phyloP scores from a whole-genome alignment of 2,329 filamentous ascomycete species.

The Calonectria honghensis region DNA sequence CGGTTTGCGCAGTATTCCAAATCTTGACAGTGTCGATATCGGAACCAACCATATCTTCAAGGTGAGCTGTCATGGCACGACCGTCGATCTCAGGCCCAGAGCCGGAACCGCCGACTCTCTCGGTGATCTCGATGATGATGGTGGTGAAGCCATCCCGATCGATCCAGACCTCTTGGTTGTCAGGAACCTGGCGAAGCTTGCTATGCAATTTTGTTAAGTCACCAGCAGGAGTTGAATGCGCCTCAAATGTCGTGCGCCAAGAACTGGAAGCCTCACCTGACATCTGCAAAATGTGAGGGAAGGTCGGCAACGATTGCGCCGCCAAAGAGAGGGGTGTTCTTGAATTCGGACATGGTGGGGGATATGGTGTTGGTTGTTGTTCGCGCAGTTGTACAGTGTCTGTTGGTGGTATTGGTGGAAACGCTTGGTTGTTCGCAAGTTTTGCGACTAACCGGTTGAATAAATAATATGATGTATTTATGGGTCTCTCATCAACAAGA shows the following conservation, averaged over 20 bases:
- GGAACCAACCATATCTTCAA: slow-evolving; percentile 81
- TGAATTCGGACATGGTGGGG: slow-evolving; percentile 71
- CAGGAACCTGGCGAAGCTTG: slow-evolving; percentile 83
- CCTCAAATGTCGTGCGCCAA: slow-evolving; percentile 36
- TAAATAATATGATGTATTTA: slow-evolving; percentile 21
- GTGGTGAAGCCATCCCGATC: slow-evolving; percentile 88
- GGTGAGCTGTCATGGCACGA: slow-evolving; percentile 80
- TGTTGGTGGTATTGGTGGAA: slow-evolving; percentile 33
- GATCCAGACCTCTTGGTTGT: slow-evolving; percentile 95
- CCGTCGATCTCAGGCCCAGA: slow-evolving; percentile 78
- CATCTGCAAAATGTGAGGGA: slow-evolving; percentile 81
- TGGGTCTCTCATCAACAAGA: slow-evolving; percentile 22
- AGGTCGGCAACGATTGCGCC: slow-evolving; percentile 82
- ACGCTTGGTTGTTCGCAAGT: slow-evolving; percentile 13
- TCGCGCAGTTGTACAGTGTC: not conserved
- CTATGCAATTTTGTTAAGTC: slow-evolving; percentile 62
- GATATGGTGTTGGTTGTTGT: not conserved
- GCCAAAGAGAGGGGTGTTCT: slow-evolving; percentile 79
- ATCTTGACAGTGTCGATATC: slow-evolving; percentile 79
- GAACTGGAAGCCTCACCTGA: slow-evolving; percentile 73
- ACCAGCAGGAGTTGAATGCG: slow-evolving; percentile 34
- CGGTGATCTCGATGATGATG: slow-evolving; percentile 92
- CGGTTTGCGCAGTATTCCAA: slow-evolving; percentile 78
- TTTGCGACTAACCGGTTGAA: slow-evolving; percentile 13
- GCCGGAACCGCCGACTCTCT: slow-evolving; percentile 79